These are phyloP conservation scores for Aureobasidium pullulans DNA, from an alignment of 2,329 filamentous ascomycete genomes.

Conservation along the genomic window DNA sequence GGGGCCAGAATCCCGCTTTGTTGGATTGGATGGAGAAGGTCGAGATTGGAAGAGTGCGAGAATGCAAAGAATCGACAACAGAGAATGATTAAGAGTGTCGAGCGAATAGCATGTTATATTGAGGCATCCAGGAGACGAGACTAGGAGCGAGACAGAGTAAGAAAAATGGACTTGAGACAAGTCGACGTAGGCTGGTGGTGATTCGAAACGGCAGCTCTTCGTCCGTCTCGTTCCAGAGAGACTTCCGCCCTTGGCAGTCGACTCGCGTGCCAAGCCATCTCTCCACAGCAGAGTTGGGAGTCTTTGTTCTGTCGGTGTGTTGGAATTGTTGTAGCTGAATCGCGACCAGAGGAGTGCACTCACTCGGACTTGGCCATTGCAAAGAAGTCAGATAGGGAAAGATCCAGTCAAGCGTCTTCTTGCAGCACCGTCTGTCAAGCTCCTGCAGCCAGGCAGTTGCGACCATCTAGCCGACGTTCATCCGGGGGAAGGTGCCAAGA, in stretches of 20 bases:
- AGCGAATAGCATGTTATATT: neutral
- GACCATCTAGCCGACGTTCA: neutral
- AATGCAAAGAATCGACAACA: neutral
- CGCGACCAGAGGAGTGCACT: too few species aligned
- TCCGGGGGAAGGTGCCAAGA: neutral
- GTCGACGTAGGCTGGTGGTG: neutral
- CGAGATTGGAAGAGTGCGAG: neutral
- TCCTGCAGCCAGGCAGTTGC: neutral
- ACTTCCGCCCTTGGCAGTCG: neutral
- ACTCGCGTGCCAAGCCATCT: neutral
- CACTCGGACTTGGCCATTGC: too few species aligned
- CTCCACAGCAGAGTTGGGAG: neutral
- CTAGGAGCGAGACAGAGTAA: neutral
- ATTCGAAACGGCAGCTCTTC: too few species aligned
- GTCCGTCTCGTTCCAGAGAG: too few species aligned
- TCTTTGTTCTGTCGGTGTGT: slow-evolving; percentile 7
- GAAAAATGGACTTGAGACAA: neutral
- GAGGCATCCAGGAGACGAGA: neutral
- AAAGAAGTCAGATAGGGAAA: too few species aligned
- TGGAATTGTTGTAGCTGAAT: neutral
- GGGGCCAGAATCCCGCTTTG: neutral
- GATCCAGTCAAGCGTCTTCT: neutral
- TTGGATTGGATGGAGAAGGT: neutral
- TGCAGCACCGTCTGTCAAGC: neutral
- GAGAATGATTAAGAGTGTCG: neutral